These are phyloP conservation scores for Panicum miliaceum DNA, from an alignment of 176 grass and related monocot genomes.

Conservation along the genomic window DNA sequence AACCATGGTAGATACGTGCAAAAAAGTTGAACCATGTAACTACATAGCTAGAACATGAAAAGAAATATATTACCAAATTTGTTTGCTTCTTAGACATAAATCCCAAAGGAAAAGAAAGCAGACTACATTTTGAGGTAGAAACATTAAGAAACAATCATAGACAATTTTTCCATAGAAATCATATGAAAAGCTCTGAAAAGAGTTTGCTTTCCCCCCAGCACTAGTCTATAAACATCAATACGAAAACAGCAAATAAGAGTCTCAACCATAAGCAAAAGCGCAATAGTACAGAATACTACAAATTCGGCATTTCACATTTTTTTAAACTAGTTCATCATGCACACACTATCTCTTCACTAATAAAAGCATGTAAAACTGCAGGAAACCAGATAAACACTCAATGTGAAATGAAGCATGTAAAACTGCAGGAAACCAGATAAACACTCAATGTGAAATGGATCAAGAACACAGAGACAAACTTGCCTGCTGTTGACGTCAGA, in stretches of 20 bases:
- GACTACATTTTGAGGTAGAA: neutral
- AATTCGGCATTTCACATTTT: constrained; percentile 14
- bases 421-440: neutral
- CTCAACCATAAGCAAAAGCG: too few relatives aligned
- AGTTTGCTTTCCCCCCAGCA: neutral
- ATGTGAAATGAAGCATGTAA: neutral
- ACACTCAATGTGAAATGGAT: neutral
- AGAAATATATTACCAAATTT: neutral
- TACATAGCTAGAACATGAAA: neutral
- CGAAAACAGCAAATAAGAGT: neutral
- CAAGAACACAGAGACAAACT: constrained; percentile 29
- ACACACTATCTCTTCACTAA: neutral
- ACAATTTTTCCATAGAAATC: neutral
- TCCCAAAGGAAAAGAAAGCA: neutral
- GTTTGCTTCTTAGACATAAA: neutral
- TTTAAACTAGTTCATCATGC: neutral
- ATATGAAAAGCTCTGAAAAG: neutral
- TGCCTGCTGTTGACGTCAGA: too few relatives aligned
- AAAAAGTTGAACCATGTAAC: neutral
- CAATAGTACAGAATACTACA: too few relatives aligned
- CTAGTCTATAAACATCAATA: neutral
- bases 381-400: neutral
- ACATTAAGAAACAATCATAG: neutral
- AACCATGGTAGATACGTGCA: neutral
- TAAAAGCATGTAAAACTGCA: neutral